phyloP scores from a whole-genome alignment of 2,329 filamentous ascomycete species.

The Myriangium duriaei region DNA sequence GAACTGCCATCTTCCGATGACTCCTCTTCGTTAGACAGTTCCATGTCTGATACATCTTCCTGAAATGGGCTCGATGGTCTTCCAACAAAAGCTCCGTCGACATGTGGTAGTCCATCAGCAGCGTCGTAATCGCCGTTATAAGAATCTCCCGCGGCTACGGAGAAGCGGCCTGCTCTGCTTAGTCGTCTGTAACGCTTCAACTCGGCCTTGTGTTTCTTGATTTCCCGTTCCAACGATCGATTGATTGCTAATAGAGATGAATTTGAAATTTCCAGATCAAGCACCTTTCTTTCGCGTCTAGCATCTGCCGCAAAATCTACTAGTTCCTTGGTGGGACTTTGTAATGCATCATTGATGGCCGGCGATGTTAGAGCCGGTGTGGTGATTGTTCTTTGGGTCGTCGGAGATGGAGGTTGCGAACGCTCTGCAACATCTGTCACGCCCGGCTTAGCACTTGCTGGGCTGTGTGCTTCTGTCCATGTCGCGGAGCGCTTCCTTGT shows the following conservation, averaged over 20 bases:
- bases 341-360: slow-evolving; percentile 1
- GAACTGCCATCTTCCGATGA: slow-evolving; percentile 24
- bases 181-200: slow-evolving; percentile 75
- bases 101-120: slow-evolving; percentile 25
- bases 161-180: slow-evolving; percentile 66
- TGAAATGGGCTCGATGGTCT: slow-evolving; percentile 15
- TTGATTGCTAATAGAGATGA: slow-evolving; percentile 93
- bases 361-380: slow-evolving; percentile 1
- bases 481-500: slow-evolving; percentile 7
- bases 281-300: slow-evolving; percentile 80
- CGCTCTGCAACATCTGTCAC: neutral
- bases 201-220: slow-evolving; percentile 83
- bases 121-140: slow-evolving; percentile 23
- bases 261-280: slow-evolving; percentile 94
- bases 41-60: slow-evolving; percentile 9
- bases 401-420: neutral
- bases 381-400: slow-evolving; percentile 1
- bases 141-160: slow-evolving; percentile 34
- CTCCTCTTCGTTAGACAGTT: slow-evolving; percentile 8
- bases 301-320: slow-evolving; percentile 79
- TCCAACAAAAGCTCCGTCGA: slow-evolving; percentile 21
- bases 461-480: slow-evolving; percentile 5
- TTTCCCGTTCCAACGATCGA: slow-evolving; percentile 75
- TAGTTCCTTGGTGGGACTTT: slow-evolving; percentile 35
- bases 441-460: slow-evolving; percentile 1